Evolutionary conservation across 2,329 filamentous ascomycete genomes (phyloP).

Genomic region (Coniochaeta sp.): DNA sequence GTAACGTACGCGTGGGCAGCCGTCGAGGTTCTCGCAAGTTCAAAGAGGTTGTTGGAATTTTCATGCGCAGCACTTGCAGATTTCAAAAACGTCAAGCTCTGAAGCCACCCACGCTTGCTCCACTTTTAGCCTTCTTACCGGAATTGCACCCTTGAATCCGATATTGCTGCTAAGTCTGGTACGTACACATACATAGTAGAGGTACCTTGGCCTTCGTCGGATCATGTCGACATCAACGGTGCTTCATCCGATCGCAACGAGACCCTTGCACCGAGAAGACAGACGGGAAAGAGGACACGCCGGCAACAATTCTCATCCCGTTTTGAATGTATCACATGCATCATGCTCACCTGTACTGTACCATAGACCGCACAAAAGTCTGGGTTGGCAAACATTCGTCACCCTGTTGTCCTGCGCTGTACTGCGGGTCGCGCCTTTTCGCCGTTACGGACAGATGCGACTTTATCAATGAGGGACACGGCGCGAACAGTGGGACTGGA

Average conservation of each 20-base stretch:
- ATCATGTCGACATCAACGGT: neutral
- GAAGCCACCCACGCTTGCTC: neutral
- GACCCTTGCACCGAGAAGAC: neutral
- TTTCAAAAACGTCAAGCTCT: neutral
- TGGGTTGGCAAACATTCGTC: too few relatives aligned
- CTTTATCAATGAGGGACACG: neutral
- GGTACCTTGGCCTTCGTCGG: neutral
- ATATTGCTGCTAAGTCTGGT: neutral
- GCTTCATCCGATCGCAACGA: neutral
- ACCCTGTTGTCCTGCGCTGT: neutral
- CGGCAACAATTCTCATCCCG: neutral
- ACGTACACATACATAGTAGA: too few relatives aligned
- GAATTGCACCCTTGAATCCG: neutral
- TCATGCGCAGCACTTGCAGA: too few relatives aligned
- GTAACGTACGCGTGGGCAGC: too few relatives aligned
- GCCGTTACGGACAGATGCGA: neutral
- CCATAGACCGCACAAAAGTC: too few relatives aligned
- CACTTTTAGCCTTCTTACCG: conserved; percentile 1
- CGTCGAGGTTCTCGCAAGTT: too few relatives aligned
- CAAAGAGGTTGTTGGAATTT: too few relatives aligned
- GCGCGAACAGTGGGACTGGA: neutral
- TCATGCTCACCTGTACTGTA: too few relatives aligned
- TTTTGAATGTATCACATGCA: neutral
- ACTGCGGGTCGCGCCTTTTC: too few relatives aligned
- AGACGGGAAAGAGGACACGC: neutral